Percentiles rank a stretch among this genome's conserved stretches.
These are phyloP conservation scores for Cordyceps tenuipes DNA, from an alignment of 2,329 filamentous ascomycete genomes.

Conservation along the genomic window DNA sequence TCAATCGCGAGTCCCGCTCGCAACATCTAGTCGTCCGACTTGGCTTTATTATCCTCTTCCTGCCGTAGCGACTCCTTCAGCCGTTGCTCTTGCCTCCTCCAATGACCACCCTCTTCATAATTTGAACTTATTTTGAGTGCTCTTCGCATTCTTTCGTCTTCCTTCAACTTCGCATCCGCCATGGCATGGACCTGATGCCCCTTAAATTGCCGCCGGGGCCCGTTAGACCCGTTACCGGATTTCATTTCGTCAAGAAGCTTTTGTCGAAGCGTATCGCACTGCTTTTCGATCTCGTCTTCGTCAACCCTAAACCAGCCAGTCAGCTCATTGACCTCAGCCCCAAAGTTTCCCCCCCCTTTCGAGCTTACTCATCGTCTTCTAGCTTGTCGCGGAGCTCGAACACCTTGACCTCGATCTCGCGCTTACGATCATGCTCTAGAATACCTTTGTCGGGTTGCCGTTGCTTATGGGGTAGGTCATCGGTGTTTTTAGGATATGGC, in stretches of 20 bases:
- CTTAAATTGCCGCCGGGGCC: slow-evolving; percentile 57
- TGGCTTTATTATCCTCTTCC: slow-evolving; percentile 23
- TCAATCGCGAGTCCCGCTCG: not conserved
- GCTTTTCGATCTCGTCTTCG: slow-evolving; percentile 82
- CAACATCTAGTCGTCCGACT: slow-evolving; percentile 14
- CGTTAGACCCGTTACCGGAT: slow-evolving; percentile 23
- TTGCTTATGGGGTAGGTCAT: slow-evolving; percentile 61
- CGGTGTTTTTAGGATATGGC: slow-evolving; percentile 66
- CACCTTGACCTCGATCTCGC: slow-evolving; percentile 87
- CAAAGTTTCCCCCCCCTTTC: no score
- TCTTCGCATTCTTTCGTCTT: slow-evolving; percentile 79
- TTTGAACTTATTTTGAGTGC: slow-evolving; percentile 81
- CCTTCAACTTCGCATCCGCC: slow-evolving; percentile 90
- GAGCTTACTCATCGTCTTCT: slow-evolving; percentile 73
- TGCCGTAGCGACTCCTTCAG: slow-evolving; percentile 36
- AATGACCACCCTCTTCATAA: slow-evolving; percentile 80
- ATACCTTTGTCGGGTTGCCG: slow-evolving; percentile 87
- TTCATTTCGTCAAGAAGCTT: slow-evolving; percentile 33
- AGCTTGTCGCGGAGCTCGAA: slow-evolving; percentile 82
- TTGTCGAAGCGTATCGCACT: slow-evolving; percentile 33
- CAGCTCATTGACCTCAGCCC: not conserved
- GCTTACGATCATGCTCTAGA: slow-evolving; percentile 85
- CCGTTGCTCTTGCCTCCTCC: slow-evolving; percentile 74
- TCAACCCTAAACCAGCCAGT: slow-evolving; percentile 48
- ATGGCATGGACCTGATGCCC: slow-evolving; percentile 92